These are phyloP conservation scores for Eucalyptus tenuipes DNA, from an alignment of 345 rosid genomes.

Conservation along the genomic window DNA sequence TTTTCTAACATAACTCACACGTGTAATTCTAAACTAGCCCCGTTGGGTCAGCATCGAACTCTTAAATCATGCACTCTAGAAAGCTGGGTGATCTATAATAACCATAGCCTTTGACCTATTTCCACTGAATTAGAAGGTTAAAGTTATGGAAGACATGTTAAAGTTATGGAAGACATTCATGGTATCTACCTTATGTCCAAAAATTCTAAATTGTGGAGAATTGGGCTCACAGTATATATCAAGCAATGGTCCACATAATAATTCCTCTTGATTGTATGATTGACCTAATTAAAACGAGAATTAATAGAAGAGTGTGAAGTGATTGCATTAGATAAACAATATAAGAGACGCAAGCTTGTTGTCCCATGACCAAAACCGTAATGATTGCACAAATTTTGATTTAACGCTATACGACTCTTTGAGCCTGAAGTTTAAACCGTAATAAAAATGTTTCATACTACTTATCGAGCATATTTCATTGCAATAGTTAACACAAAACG, in stretches of 20 bases:
- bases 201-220: not conserved
- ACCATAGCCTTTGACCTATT: not conserved
- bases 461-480: not conserved
- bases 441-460: not conserved
- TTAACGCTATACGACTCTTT: not conserved
- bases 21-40: not conserved
- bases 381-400: not conserved
- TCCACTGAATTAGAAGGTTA: not conserved
- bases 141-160: not conserved
- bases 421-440: not conserved
- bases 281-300: not conserved
- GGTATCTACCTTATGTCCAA: not conserved
- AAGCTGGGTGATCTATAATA: not conserved
- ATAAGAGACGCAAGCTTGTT: not conserved
- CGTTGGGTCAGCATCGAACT: fast-evolving
- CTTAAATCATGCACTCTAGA: not conserved
- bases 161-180: not conserved
- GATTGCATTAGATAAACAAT: not conserved
- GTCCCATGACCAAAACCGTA: not conserved
- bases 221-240: not conserved
- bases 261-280: not conserved
- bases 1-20: not conserved
- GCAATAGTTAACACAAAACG: not conserved
- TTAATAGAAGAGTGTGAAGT: not conserved
- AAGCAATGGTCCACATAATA: not conserved